Evolutionary conservation across 306 rosid species (phyloP), one percentile per base, ranked within the genome.

Genomic region (Casuarina cunninghamiana): DNA sequence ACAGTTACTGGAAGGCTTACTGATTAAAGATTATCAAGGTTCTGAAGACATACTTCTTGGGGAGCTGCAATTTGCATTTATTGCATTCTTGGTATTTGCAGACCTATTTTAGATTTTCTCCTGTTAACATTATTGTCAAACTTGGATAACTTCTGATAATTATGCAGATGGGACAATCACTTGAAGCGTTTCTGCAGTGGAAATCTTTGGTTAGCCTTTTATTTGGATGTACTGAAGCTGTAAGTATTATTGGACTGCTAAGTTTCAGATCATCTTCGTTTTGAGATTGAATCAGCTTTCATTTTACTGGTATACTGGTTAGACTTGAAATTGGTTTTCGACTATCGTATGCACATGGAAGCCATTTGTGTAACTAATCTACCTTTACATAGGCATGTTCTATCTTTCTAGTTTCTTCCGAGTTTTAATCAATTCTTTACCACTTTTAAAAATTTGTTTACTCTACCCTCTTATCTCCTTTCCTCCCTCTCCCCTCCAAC

Each of bases 121-220:
- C 16, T 45, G 75, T 78, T 76, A 45, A 69, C 63, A 13, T 65
- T 72, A 2, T 8, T 74, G 57, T 75, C 48, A 39, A 70, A 72
- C 74, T 74, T 72, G 53, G 66, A 45, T 83, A 71, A 80, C 74
- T 74, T 74, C 69, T 73, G 72, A 81, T 69, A 57, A 73, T 67
- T 63, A 10, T 72, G 88, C 84, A 92, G 97, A 92, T 94, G 98
- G 98, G 98, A 55, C 98, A 94, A 76, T 94, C 98, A 3, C 90
- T 94, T 49, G 93, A 92, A 89, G 97, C 94, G 78, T 94, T 94
- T 86, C 75, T 92, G 41, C 98, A 89, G 79, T 92, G 97, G 98
- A 94, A 94, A 69, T 89, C 95, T 42, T 68, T 94, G 69, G 87
- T 90, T 82, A 88, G 83, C 93, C 95, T 94, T 83, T 70, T 94